Conservation (phyloP, 306 rosid genomes). For the Gastrolobium villosum region DNA sequence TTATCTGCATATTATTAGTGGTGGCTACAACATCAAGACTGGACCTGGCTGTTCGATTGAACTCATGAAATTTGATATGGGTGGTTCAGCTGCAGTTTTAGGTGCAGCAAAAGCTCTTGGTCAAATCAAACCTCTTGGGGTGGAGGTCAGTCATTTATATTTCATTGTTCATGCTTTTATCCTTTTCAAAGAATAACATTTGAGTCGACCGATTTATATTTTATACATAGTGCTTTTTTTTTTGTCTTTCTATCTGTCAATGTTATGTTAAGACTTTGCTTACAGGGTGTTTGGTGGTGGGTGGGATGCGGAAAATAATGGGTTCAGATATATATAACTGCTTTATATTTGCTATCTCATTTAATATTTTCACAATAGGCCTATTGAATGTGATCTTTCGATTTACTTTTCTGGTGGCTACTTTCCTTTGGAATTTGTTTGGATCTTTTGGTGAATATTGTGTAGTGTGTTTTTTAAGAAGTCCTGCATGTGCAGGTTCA, state of each 20-base stretch:
- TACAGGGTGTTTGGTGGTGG: slow-evolving; percentile 6
- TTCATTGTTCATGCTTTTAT: slow-evolving; percentile 17
- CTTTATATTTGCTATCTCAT: slow-evolving; percentile 4
- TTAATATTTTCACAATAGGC: slow-evolving; percentile 27
- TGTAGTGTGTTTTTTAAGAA: background rate
- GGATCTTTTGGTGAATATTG: slow-evolving; percentile 10
- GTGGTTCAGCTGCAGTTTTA: slow-evolving; percentile 96
- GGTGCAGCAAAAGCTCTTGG: slow-evolving; percentile 99
- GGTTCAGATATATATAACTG: background rate
- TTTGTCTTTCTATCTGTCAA: slow-evolving; percentile 15
- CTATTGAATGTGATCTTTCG: slow-evolving; percentile 36
- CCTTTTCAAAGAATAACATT: background rate
- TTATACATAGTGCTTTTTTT: background rate
- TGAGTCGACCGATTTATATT: background rate
- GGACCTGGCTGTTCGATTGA: slow-evolving; percentile 96
- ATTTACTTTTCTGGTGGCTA: slow-evolving; percentile 24
- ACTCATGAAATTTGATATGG: slow-evolving; percentile 95
- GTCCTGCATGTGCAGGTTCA: slow-evolving; percentile 77
- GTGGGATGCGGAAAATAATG: slow-evolving; percentile 12
- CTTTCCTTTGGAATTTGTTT: slow-evolving; percentile 6
- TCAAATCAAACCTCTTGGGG: slow-evolving; percentile 95
- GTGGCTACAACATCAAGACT: slow-evolving; percentile 99
- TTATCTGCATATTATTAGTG: slow-evolving; percentile 62
- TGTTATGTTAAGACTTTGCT: slow-evolving; percentile 28
- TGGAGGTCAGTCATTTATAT: slow-evolving; percentile 72